Conservation (phyloP, 208 protist genomes). For the Acanthamoeba sp. region DNA sequence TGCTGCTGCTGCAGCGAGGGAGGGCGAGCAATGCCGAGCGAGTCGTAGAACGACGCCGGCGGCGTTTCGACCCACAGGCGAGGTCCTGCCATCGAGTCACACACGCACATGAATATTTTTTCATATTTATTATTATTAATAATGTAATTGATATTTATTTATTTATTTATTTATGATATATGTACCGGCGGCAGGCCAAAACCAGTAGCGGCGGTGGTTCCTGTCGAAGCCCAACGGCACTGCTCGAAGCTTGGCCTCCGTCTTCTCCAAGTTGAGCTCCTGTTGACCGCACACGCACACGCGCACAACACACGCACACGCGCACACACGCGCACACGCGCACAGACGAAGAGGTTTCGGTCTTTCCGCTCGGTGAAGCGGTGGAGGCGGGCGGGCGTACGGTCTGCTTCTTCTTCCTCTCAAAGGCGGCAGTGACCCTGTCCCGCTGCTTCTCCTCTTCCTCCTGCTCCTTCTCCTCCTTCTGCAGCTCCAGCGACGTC, state of each 20-base stretch:
- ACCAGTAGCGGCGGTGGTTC: constrained; percentile 35
- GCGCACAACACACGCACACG: too few relatives aligned
- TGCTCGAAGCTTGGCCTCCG: constrained; percentile 8
- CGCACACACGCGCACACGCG: too few relatives aligned
- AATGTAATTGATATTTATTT: too few relatives aligned
- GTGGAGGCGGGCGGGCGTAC: too few relatives aligned
- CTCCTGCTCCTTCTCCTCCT: constrained; percentile 35
- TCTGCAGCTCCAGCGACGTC: constrained; percentile 18
- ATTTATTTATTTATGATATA: too few relatives aligned
- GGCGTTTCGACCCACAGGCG: constrained; percentile 19
- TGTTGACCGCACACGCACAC: neutral
- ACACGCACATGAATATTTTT: too few relatives aligned
- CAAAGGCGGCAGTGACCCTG: neutral
- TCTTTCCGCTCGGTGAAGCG: too few relatives aligned
- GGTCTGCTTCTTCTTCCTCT: constrained; percentile 32
- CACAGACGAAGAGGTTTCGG: too few relatives aligned
- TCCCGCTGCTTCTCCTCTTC: constrained; percentile 12
- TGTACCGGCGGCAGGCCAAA: constrained; percentile 7
- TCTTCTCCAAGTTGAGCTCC: constrained; percentile 30
- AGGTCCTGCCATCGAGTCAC: too few relatives aligned
- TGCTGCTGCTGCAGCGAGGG: constrained; percentile 2
- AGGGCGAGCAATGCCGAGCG: neutral
- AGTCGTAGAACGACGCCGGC: neutral
- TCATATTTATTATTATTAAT: too few relatives aligned
- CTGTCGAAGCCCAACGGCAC: neutral